Base-by-base conservation (phyloP, 257 asterid genomes). In the Euphrasia confusa region DNA sequence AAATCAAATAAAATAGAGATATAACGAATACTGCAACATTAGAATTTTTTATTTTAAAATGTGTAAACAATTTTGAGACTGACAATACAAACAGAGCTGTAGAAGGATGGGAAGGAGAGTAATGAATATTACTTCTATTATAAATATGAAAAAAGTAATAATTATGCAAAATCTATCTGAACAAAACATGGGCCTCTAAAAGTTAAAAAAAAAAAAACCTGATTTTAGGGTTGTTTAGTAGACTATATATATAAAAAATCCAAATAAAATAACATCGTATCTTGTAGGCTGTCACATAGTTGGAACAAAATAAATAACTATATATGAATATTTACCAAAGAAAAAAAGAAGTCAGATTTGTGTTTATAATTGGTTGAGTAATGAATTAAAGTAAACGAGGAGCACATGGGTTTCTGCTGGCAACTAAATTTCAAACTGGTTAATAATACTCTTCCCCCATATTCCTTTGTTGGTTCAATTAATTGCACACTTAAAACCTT, bases 361-460 rank as follows among this genome's bases (percentile, higher is more conserved):
- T 26, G 56, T 24, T 57, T 37, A 37, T 37, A 37, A 2, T 49
- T 63, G 47, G 66, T 50, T 63, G 24, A 18, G 70, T 48, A 68
- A 28, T 42, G 17, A 66, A 69, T 59, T 37, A 60, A 60, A 65
- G 15, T 27, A 50, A 12, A 13, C 30, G 48, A 14, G 7, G 28
- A 63, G 70, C 79, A 74, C 82, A 71, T 74, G 82, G 81, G 65
- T 54, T 21, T 60, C 5, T 54, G 75, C 71, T 77, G 82, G 68
- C 70, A 63, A 54, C 10, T 59, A n/a, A 30, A 39, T 52, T 54
- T 66, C 53, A 35, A 72, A 47, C 10, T 37, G 37, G 54, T 44
- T 64, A 58, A 14, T 5, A 13, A 14, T 24, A 63, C 60, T 45
- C 15, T 45, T 10, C 54, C 30, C 71, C 72, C 76, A 77, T 79